Evolutionary conservation across 208 protist genomes (phyloP).

Genomic region (Tritrichomonas foetus): DNA sequence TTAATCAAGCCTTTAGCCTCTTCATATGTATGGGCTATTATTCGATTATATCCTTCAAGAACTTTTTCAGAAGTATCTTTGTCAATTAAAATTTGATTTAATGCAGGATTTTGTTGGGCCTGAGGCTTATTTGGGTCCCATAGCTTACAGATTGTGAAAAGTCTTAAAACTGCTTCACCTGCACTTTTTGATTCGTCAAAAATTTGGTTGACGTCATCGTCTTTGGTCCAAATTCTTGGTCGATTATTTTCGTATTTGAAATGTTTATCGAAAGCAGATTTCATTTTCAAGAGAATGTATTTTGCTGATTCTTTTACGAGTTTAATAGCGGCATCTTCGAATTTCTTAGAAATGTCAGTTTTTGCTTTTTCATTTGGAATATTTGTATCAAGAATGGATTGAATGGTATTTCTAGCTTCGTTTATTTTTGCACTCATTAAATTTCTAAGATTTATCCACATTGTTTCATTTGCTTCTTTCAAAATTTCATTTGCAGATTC

Average conservation of each 20-base stretch:
- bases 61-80: background rate
- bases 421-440: background rate
- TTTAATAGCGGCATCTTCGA: background rate
- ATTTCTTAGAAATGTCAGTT: background rate
- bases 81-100: background rate
- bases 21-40: background rate
- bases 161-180: background rate
- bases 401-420: background rate
- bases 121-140: background rate
- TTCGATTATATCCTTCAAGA: background rate
- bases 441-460: background rate
- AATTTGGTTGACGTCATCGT: background rate
- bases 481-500: background rate
- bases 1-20: background rate
- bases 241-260: background rate
- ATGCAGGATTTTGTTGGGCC: background rate
- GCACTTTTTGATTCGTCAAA: background rate
- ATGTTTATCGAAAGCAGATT: background rate
- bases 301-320: background rate
- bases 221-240: background rate
- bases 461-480: background rate
- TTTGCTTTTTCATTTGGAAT: background rate
- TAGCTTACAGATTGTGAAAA: background rate
- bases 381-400: background rate
- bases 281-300: constrained; percentile 4